phyloP scores from a whole-genome alignment of 2,329 filamentous ascomycete species.

The Venturia oleaginea region DNA sequence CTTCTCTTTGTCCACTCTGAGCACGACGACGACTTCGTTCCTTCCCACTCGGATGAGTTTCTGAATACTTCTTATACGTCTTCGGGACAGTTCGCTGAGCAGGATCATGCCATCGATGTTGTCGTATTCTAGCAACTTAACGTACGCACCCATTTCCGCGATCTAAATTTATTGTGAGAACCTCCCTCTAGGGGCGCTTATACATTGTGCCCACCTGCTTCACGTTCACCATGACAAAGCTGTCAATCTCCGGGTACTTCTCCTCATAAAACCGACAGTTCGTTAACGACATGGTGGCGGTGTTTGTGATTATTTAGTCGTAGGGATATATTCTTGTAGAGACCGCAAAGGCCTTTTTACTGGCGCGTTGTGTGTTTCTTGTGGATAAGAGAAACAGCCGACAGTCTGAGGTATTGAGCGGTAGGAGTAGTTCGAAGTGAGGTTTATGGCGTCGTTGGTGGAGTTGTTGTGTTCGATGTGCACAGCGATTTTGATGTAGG shows the following conservation, averaged over 20 bases:
- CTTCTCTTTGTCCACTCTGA: conserved; percentile 99
- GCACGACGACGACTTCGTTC: conserved; percentile 96
- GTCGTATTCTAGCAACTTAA: conserved; percentile 98
- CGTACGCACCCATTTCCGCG: conserved; percentile 99
- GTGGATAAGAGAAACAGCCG: neutral
- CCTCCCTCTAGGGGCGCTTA: neutral
- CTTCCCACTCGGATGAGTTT: conserved; percentile 97
- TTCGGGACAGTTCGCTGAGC: conserved; percentile 90
- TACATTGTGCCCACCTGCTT: conserved; percentile 63
- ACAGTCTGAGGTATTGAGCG: neutral
- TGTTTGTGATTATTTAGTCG: conserved; percentile 8
- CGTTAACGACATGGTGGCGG: conserved; percentile 80
- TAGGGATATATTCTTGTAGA: neutral
- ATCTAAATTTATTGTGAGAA: conserved; percentile 49
- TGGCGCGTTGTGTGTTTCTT: neutral
- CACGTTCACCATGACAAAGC: conserved; percentile 99
- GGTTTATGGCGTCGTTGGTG: neutral
- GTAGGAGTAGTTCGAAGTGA: neutral
- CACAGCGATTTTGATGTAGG: neutral
- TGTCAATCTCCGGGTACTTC: conserved; percentile 96
- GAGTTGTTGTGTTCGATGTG: neutral
- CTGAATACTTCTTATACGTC: conserved; percentile 97
- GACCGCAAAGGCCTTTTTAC: neutral
- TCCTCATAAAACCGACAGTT: conserved; percentile 98
- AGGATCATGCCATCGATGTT: conserved; percentile 99